Evolutionary conservation across 768 basidiomycete genomes (phyloP), one percentile per base, ranked within the genome.

Genomic region (Termitomyces sp.): DNA sequence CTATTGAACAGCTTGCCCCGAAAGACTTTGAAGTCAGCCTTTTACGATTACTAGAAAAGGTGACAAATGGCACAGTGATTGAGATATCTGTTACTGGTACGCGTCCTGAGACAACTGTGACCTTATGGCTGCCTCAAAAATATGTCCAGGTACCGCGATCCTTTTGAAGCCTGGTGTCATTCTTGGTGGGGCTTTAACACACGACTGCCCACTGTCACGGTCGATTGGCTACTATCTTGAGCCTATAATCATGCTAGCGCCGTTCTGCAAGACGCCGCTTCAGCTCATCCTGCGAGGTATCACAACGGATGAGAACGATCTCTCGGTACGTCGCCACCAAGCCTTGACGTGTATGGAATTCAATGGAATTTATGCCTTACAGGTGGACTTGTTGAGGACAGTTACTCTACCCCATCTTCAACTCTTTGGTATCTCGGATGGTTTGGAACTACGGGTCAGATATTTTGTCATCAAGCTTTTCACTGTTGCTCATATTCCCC

Each of bases 181-280:
- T 54, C 80, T 84, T 25, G 95, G 96, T 6, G 97, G 97, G 2
- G 69, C 74, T 11, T 71, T 93, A 59, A 78, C 78, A 4, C 95
- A 98, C 69, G 92, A 96, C 21, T 98, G 96, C 65, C 91, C 95
- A 19, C 75, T 87, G 17, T 90, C 92, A 11, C 82, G 95, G 41
- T 89, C 92, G 29, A 80, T 98, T 43, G 97, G 97, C 11, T 99
- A 98, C 73, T 98, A 92, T 68, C 76, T 98, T 11, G 97, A 98
- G 67, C 87, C 94, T 14, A 65, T 98, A 1, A 75, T 98, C 19
- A 90, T 92, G 78, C 77, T 98, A 4, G 95, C 92, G 3, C 93
- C 94, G 0, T 98, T 98, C 67, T 81, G 93, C 21, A 99, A 99
- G 76, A 89, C 82, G 59, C 84, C 92, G 0, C 70, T 98, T 46